Evolutionary conservation across 345 rosid genomes (phyloP).

Genomic region (Draba incana): DNA sequence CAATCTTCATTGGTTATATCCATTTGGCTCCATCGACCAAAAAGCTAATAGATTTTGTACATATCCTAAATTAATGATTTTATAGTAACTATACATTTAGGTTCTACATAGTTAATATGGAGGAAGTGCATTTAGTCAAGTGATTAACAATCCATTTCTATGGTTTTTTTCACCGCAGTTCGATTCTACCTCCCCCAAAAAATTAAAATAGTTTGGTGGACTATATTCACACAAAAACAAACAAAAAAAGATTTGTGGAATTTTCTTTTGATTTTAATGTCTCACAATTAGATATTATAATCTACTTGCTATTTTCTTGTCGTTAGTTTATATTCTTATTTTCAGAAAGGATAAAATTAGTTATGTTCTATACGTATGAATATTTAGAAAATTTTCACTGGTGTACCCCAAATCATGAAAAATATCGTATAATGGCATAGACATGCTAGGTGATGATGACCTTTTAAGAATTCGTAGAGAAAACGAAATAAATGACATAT

Average conservation of each 20-base stretch:
- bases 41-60: neutral
- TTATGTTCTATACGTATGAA: neutral
- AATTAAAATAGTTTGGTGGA: no score
- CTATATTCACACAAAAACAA: no score
- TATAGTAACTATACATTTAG: conserved; percentile 11
- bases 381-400: neutral
- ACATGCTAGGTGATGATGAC: conserved; percentile 19
- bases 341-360: no score
- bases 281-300: no score
- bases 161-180: no score
- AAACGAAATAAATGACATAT: conserved; percentile 1
- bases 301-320: no score
- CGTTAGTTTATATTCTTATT: neutral
- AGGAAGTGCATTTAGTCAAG: no score
- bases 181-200: no score
- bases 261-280: no score
- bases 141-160: no score
- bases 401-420: neutral
- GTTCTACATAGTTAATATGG: neutral
- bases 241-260: no score
- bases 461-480: conserved; percentile 2
- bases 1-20: conserved; percentile 16
- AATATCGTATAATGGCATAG: conserved; percentile 2
- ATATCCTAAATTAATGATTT: neutral
- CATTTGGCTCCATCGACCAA: conserved; percentile 11